Evolutionary conservation across 2,329 filamentous ascomycete genomes (phyloP).

Genomic region (Xylaria arbuscula): DNA sequence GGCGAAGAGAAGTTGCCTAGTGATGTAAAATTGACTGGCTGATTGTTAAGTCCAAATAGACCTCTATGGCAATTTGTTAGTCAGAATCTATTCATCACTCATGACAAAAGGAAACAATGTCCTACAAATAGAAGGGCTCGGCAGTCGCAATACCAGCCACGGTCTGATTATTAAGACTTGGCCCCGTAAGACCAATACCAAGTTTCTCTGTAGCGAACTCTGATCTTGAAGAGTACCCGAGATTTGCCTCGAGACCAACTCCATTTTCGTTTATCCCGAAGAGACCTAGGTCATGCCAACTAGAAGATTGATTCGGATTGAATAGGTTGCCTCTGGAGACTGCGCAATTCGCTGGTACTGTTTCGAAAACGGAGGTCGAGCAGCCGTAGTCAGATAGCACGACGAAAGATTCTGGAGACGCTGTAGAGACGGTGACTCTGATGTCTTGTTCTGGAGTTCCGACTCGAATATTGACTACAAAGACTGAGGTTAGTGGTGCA

Average conservation of each 20-base stretch:
- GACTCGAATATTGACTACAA: background rate
- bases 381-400: background rate
- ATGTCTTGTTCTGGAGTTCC: background rate
- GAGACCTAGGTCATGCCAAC: background rate
- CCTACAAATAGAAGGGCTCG: background rate
- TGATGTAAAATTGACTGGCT: background rate
- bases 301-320: background rate
- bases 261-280: background rate
- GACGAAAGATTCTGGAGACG: background rate
- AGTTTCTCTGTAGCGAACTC: background rate
- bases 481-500: background rate
- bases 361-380: background rate
- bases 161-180: background rate
- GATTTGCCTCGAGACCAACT: background rate
- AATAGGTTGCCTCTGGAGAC: slow-evolving; percentile 1
- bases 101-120: background rate
- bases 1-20: background rate
- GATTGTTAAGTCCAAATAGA: background rate
- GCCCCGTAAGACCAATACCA: background rate
- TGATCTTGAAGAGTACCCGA: background rate
- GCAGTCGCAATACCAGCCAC: background rate
- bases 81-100: background rate
- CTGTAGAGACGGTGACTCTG: background rate
- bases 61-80: background rate
- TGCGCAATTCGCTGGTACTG: background rate